Base-by-base conservation (phyloP, 2,329 filamentous ascomycete species). In the Coniosporium tulheliwenetii region DNA sequence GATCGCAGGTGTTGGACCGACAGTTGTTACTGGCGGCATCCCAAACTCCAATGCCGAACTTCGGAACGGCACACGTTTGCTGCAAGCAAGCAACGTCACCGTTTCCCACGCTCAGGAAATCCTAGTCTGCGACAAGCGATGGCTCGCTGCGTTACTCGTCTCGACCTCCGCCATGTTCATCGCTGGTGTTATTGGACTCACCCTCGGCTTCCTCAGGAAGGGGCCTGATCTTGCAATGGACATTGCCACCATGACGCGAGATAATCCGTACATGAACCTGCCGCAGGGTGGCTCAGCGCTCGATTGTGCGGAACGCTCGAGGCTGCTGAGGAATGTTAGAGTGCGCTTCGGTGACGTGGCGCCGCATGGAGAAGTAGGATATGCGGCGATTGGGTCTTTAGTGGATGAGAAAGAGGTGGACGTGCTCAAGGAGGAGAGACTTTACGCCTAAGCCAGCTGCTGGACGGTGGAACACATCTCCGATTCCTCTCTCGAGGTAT, bases 331-430 rank as follows among this genome's bases (percentile, higher is more conserved):
- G 35, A 36, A 49, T 37, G 34, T 51, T n/a, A 47, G 38, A 43
- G 45, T 53, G 14, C 45, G 41, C 33, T 41, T 53, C 29, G 47
- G 44, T 10, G 50, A 52, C 43, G 45, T 53, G 10, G 38, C 31
- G 19, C 38, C 45, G 13, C 40, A 41, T 9, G 43, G 43, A n/a
- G 29, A 39, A 10, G 40, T 48, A 1, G 48, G 48, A 9, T 44
- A 48, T 40, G 40, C 51, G 3, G 35, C 35, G 10, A 19, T 37
- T 3, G 35, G 35, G 5, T 37, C 15, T n/a, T 15, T n/a, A 5
- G 12, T 15, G 10, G 13, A 37, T 15, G 35, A 16, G 5, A 12
- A 37, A 16, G 35, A 37, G 15, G 35, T 37, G 12, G 35, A 10
- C 15, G 5, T 10, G 10, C 15, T 37, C 12, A 14, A 19, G 13